Evolutionary conservation across 192 early-diverging fungal species (phyloP).

Genomic region (Blastocladiella britannica): DNA sequence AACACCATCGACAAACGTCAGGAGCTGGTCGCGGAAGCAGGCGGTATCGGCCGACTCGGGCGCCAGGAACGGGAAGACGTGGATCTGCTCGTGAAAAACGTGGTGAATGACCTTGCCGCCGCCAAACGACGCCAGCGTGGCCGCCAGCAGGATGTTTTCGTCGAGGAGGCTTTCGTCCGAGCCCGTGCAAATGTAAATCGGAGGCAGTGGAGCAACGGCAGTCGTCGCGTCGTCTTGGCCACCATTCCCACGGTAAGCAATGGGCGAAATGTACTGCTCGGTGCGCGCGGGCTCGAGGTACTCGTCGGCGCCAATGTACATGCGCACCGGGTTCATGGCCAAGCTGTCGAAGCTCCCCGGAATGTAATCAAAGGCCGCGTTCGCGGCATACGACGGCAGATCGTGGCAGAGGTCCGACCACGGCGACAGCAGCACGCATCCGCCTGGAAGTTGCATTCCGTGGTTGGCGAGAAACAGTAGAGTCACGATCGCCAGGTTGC

Average conservation of each 20-base stretch:
- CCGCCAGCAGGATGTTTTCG: neutral
- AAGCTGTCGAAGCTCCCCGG: too few relatives aligned
- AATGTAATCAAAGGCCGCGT: neutral
- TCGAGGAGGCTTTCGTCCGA: neutral
- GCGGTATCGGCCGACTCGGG: neutral
- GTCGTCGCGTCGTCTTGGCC: too few relatives aligned
- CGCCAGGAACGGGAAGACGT: neutral
- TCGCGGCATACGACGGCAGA: neutral
- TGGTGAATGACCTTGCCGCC: neutral
- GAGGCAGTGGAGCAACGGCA: too few relatives aligned
- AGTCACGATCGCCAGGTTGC: constrained; percentile 23
- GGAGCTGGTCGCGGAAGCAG: neutral
- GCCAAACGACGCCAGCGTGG: neutral
- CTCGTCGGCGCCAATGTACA: neutral
- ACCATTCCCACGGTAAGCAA: neutral
- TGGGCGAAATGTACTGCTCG: neutral
- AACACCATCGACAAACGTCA: neutral
- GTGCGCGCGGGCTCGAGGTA: neutral
- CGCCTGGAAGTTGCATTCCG: constrained; percentile 30
- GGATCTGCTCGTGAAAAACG: neutral
- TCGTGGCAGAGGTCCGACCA: constrained; percentile 22
- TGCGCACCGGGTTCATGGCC: neutral
- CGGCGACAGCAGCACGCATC: constrained; percentile 32
- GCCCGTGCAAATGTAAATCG: neutral
- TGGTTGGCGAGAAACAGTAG: constrained; percentile 34